These are phyloP conservation scores for Pseudopyricularia javanii DNA, from an alignment of 2,329 filamentous ascomycete species.

Conservation along the genomic window DNA sequence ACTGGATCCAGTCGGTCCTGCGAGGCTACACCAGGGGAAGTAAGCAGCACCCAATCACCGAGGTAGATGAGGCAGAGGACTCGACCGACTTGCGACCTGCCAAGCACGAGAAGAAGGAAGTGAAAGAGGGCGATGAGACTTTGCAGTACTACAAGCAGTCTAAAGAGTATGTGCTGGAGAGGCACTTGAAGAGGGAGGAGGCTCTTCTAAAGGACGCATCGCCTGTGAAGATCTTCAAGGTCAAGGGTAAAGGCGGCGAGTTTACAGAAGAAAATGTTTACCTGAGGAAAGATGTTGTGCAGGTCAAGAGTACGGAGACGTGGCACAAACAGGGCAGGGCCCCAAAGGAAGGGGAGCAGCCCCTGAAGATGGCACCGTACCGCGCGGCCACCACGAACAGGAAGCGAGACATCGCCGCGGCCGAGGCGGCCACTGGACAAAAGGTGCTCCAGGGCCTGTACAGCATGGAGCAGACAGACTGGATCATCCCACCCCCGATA, in stretches of 20 bases:
- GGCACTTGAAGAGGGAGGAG: constrained; percentile 86
- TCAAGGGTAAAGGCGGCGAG: constrained; percentile 62
- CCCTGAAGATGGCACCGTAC: constrained; percentile 79
- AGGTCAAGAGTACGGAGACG: constrained; percentile 83
- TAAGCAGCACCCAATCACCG: constrained; percentile 42
- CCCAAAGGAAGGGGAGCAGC: constrained; percentile 55
- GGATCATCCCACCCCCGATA: constrained; percentile 87
- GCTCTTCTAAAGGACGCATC: constrained; percentile 59
- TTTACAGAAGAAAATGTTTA: constrained; percentile 71
- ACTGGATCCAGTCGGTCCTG: constrained; percentile 83
- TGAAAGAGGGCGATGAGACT: constrained; percentile 67
- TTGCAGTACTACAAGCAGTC: constrained; percentile 82
- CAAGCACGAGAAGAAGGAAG: constrained; percentile 59
- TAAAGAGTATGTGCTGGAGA: constrained; percentile 70
- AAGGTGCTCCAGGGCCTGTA: constrained; percentile 84
- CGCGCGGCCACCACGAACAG: constrained; percentile 82
- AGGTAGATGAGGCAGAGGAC: constrained; percentile 71
- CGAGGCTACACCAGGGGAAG: constrained; percentile 50
- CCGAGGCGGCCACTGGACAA: constrained; percentile 64
- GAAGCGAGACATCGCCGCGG: constrained; percentile 79
- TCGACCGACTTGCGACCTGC: constrained; percentile 61
- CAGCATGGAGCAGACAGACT: constrained; percentile 75
- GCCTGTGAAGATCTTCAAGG: constrained; percentile 62
- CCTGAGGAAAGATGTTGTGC: constrained; percentile 63
- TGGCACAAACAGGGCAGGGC: constrained; percentile 95